phyloP scores from a whole-genome alignment of 306 rosid species.

The Amphicarpaea edgeworthii region DNA sequence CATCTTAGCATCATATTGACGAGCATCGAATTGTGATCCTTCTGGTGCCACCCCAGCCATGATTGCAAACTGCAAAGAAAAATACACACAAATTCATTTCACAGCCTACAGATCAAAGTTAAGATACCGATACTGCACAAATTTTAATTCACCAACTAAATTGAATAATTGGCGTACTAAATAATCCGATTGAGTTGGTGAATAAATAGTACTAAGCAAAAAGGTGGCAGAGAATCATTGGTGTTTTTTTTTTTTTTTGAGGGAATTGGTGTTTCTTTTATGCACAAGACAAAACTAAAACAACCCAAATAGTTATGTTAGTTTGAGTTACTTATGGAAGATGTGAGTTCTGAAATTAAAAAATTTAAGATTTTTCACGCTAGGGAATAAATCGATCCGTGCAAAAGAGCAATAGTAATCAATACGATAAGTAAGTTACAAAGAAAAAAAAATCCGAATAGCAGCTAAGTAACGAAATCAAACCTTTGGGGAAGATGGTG shows the following conservation, averaged over 20 bases:
- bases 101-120: conserved; percentile 1
- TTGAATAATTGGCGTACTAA: too few species aligned
- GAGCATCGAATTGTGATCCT: conserved; percentile 57
- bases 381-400: background rate
- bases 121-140: background rate
- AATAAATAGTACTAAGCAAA: background rate
- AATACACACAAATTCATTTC: conserved; percentile 1
- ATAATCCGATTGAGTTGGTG: background rate
- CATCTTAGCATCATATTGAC: conserved; percentile 66
- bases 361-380: background rate
- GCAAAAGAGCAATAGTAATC: background rate
- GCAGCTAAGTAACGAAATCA: background rate
- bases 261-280: background rate
- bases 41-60: conserved; percentile 70
- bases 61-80: conserved; percentile 44
- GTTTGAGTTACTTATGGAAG: conserved; percentile 5
- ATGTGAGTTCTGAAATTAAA: background rate
- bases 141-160: background rate
- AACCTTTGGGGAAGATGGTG: conserved; percentile 42
- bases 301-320: conserved; percentile 3
- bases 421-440: background rate
- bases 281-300: background rate
- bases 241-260: background rate
- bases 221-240: background rate
- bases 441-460: background rate